Evolutionary conservation across 2,329 filamentous ascomycete genomes (phyloP).

Genomic region (Colletotrichum karsti): DNA sequence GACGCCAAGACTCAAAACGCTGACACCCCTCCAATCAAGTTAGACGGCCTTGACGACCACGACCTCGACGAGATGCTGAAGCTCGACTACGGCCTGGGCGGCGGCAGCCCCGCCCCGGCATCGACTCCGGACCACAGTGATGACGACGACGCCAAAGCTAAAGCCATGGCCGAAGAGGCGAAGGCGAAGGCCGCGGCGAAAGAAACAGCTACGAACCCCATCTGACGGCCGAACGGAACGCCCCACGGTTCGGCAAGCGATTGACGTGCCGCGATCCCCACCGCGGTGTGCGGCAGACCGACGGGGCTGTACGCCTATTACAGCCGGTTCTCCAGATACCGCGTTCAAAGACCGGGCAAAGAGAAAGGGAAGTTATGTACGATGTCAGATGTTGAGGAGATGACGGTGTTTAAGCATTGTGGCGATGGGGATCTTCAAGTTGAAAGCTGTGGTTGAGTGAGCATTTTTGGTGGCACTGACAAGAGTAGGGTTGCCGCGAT

Average conservation of each 20-base stretch:
- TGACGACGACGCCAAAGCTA: constrained; percentile 19
- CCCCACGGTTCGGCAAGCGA: neutral
- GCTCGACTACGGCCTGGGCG: neutral
- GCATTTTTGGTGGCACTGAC: neutral
- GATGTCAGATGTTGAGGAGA: neutral
- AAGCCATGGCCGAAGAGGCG: constrained; percentile 11
- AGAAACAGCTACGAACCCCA: neutral
- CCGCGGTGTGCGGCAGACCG: neutral
- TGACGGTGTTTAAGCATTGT: neutral
- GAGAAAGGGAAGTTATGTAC: neutral
- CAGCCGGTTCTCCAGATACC: neutral
- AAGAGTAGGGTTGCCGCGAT: neutral
- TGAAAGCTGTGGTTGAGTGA: neutral
- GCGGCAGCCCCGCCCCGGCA: neutral
- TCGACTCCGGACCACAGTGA: neutral
- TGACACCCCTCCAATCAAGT: neutral
- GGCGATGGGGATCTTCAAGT: neutral
- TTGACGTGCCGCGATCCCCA: neutral
- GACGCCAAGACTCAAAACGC: neutral
- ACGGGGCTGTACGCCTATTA: neutral
- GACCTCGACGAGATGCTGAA: constrained; percentile 3
- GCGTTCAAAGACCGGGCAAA: neutral
- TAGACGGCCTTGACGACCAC: neutral
- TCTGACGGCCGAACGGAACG: neutral
- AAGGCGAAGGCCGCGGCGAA: neutral